These are phyloP conservation scores for Meyerozyma smithsonii DNA, from an alignment of 1,139 yeast species.

Conservation along the genomic window DNA sequence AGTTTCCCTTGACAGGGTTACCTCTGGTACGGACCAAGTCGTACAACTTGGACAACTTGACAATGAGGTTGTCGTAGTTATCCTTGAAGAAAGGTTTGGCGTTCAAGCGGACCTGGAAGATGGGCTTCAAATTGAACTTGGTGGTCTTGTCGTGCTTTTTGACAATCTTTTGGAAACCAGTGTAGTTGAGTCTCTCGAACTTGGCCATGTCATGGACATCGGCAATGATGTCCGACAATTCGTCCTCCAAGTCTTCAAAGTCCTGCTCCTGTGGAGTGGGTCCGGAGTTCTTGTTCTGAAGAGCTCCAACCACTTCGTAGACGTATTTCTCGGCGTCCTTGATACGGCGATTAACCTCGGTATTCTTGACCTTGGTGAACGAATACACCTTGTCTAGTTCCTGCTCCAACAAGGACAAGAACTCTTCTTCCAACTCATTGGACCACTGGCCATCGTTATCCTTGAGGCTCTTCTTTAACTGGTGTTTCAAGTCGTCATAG, in stretches of 20 bases:
- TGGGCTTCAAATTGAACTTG: constrained; percentile 77
- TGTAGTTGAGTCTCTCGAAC: constrained; percentile 85
- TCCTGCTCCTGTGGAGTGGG: constrained; percentile 64
- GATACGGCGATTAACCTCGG: constrained; percentile 78
- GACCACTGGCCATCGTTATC: constrained; percentile 60
- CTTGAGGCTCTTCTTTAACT: constrained; percentile 62
- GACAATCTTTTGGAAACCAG: constrained; percentile 93
- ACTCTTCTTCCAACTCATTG: constrained; percentile 73
- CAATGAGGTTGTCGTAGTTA: constrained; percentile 84
- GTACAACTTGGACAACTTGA: constrained; percentile 80
- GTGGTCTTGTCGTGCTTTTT: constrained; percentile 95
- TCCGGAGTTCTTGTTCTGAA: constrained; percentile 20
- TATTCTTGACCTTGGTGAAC: constrained; percentile 81
- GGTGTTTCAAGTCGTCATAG: constrained; percentile 84
- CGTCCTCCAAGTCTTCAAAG: constrained; percentile 87
- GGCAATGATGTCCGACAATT: constrained; percentile 87
- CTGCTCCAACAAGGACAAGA: constrained; percentile 65
- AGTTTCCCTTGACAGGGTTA: constrained; percentile 89
- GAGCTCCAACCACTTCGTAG: constrained; percentile 52
- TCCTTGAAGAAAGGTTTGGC: constrained; percentile 95
- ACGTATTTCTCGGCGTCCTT: constrained; percentile 74
- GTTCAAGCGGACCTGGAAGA: constrained; percentile 86
- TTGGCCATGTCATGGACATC: constrained; percentile 97
- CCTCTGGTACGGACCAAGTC: constrained; percentile 95
- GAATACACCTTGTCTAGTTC: constrained; percentile 90